Evolutionary conservation across 1,284 basidiomycete genomes (phyloP), one percentile per base, ranked within the genome.

Genomic region (Rhizoctonia solani): DNA sequence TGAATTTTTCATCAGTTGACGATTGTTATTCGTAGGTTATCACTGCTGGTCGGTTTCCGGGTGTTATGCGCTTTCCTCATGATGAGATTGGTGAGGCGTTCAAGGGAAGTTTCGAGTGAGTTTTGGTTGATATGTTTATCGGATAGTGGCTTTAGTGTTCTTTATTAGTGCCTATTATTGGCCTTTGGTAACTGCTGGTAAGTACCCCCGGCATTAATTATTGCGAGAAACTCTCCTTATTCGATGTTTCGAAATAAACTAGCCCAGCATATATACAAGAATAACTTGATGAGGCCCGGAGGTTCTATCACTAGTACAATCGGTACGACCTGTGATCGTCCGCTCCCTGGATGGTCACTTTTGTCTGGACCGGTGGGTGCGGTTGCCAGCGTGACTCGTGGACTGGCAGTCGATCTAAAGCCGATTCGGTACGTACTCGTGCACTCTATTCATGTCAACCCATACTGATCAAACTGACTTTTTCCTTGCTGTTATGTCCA

Each of bases 401-500:
- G 58, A 1, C 34, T 61, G n/a, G 58, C 58, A 3, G 21, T 61
- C 2, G 58, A 61, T 34, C 32, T 61, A 2, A 61, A 61, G n/a
- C 58, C 58, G 13, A 59, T 61, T 19, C 29, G 58, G 46, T 50
- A 50, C 11, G 46, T 1, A 14, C 11, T 8, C 19, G 19, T 21
- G n/a, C 14, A 19, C 16, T 2, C 5, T 2, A 9, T n/a, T n/a
- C n/a, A n/a, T n/a, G n/a, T n/a, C n/a, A n/a, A n/a, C n/a, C n/a
- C n/a, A n/a, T n/a, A n/a, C n/a, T n/a, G n/a, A n/a, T n/a, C n/a
- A n/a, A n/a, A n/a, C n/a, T n/a, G n/a, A n/a, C n/a, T n/a, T n/a
- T n/a, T n/a, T n/a, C n/a, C n/a, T n/a, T n/a, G n/a, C n/a, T n/a
- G n/a, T n/a, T n/a, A n/a, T n/a, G n/a, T n/a, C n/a, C n/a, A n/a